Evolutionary conservation across 2,329 filamentous ascomycete genomes (phyloP).

Genomic region (Stemphylium beticola): DNA sequence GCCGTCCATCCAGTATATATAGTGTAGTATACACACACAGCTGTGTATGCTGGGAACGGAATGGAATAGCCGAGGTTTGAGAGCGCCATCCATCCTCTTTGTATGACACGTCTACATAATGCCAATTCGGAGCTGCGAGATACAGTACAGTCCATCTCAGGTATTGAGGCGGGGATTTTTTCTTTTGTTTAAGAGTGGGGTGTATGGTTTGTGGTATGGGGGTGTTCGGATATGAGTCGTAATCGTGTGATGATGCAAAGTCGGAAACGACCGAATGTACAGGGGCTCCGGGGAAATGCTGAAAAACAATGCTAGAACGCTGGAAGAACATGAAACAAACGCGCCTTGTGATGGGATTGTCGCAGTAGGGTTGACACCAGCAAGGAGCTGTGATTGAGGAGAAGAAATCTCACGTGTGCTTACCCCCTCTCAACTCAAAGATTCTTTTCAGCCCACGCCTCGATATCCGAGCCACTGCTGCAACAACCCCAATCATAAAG

Average conservation of each 20-base stretch:
- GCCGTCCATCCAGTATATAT: background rate
- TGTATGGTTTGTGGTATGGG: slow-evolving; percentile 7
- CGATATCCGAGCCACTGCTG: slow-evolving; percentile 12
- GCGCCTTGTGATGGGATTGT: background rate
- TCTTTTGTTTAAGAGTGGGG: slow-evolving; percentile 11
- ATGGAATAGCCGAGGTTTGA: background rate
- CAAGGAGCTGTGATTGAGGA: background rate
- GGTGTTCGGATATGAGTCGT: slow-evolving; percentile 1
- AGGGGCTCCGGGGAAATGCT: slow-evolving; percentile 13
- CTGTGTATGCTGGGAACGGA: background rate
- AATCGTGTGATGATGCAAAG: slow-evolving; percentile 1
- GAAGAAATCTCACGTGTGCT: background rate
- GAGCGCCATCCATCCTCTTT: background rate
- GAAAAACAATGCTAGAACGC: slow-evolving; percentile 11
- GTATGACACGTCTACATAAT: background rate
- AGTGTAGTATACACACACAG: background rate
- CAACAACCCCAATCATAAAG: slow-evolving; percentile 22
- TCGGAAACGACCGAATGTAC: slow-evolving; percentile 12
- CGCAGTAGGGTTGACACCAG: background rate
- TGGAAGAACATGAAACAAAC: background rate
- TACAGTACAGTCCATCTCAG: background rate
- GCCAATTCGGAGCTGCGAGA: background rate
- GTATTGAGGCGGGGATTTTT: background rate
- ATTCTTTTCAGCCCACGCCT: slow-evolving; percentile 10
- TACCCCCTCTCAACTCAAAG: slow-evolving; percentile 8